Evolutionary conservation across 495 filamentous ascomycete genomes (phyloP), one percentile per base, ranked within the genome.

Genomic region (Annulohypoxylon nitens): DNA sequence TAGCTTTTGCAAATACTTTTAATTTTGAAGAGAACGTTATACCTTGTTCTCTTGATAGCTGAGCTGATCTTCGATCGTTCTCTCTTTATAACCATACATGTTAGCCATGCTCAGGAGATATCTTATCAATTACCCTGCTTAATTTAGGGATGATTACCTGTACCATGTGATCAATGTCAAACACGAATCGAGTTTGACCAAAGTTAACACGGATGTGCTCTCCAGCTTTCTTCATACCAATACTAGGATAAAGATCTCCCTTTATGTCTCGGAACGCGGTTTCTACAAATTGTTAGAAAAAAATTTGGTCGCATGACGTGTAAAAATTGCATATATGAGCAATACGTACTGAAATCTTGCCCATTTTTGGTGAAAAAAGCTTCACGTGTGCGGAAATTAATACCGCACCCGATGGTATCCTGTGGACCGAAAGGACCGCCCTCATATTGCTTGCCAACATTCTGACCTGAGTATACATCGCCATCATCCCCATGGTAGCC

Each of bases 401-500:
- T 87, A 18, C 97, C 93, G 78, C 97, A 98, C 2, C 96, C 96
- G 43, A 98, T 90, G 4, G 91, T 90, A 83, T 99, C 96, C n/a
- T 88, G 86, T 76, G 78, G 66, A 10, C 78, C 80, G 78, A 93
- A 98, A 3, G 86, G 88, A 23, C 89, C 89, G 0, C 93, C 93
- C 2, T 75, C 68, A 78, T 94, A 97, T 6, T 85, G 77, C 75
- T 93, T 93, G 7, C 95, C 93, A 41, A 88, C 88, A 18, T 88
- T 90, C 55, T 90, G 87, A 20, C 91, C 89, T 51, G 91, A 88
- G 76, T 97, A 99, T 48, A 89, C 89, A 71, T 95, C 90, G 33
- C 96, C 96, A 79, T 99, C 96, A 78, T 99, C 97, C 25, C 96
- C 95, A 76, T 99, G 96, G 77, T 97, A 99, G 39, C 93, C 96